Evolutionary conservation across 768 basidiomycete species (phyloP), one percentile per base, ranked within the genome.

Genomic region (Cubamyces sp.): DNA sequence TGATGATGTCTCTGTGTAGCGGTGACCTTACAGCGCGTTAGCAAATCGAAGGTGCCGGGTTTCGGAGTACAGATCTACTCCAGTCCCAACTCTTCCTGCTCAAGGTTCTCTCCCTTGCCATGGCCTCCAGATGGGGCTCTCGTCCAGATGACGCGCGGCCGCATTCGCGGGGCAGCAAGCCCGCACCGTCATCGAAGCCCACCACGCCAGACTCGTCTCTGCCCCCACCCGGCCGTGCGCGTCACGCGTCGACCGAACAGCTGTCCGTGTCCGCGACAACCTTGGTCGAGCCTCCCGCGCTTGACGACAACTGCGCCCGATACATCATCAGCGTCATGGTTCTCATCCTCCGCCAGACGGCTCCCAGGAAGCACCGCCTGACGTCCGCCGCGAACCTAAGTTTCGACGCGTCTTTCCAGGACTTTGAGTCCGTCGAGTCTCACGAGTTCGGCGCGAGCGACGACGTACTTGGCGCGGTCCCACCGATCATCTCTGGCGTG

Each of bases 31-130:
- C 41, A 42, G 15, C 30, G 43, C 19, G 37, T 49, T 66, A 88
- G 81, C 87, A 86, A 78, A 77, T 79, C 62, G 84, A 86, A 68
- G 64, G 74, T 15, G 75, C 79, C 25, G 85, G 84, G 1, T 76
- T 79, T 56, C 76, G 83, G 59, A 78, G 87, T 3, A 78, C 91
- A 18, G 89, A 93, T 58, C 83, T 88, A 45, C 81, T 94, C 4
- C 93, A 96, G 70, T 95, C 94, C 0, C 91, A 95, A 71, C 79
- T 96, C 1, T 92, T 92, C 67, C 76, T 96, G 41, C 80, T 95
- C 68, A 93, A 95, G 75, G 86, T 95, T 23, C 74, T 96, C 14
- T 82, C 88, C 0, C 79, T 89, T 46, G 85, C 87, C 49, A 86
- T 96, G 82, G 85, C 90, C 5, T 87, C 90, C 16, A 86, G 91